Percentiles rank a stretch among this genome's conserved stretches.
These are phyloP conservation scores for Backusella luteola DNA, from an alignment of 192 early-diverging fungal genomes.

Conservation along the genomic window DNA sequence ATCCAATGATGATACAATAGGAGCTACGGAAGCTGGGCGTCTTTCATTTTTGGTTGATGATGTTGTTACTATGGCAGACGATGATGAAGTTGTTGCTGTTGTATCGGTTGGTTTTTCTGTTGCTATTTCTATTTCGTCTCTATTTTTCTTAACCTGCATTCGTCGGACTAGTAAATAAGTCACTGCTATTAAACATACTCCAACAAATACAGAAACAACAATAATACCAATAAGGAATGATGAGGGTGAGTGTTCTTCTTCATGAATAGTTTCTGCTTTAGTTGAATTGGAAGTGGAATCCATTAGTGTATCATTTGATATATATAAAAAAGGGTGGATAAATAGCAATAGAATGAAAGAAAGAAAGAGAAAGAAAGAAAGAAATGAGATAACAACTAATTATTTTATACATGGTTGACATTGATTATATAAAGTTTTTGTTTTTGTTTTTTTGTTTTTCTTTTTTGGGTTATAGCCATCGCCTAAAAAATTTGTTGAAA, in stretches of 20 bases:
- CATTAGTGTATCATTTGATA: background rate
- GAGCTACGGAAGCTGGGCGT: background rate
- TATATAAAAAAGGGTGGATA: background rate
- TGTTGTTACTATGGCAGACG: background rate
- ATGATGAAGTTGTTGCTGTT: background rate
- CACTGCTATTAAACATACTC: slow-evolving; percentile 5
- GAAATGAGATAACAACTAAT: background rate
- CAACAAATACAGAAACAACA: slow-evolving; percentile 8
- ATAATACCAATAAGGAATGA: slow-evolving; percentile 10
- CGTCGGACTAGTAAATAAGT: slow-evolving; percentile 8
- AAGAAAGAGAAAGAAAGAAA: background rate
- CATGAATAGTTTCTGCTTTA: background rate
- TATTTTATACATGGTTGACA: slow-evolving; percentile 2
- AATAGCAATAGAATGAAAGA: background rate
- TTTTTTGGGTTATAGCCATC: background rate
- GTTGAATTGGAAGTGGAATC: background rate
- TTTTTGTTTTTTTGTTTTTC: background rate
- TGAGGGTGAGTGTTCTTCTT: background rate
- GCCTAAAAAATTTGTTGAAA: slow-evolving; percentile 19
- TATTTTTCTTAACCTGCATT: background rate
- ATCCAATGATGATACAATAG: slow-evolving; percentile 6
- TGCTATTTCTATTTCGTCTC: background rate
- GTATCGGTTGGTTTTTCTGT: background rate
- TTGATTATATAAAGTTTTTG: background rate
- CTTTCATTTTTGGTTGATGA: slow-evolving; percentile 1